Evolutionary conservation across 2,329 filamentous ascomycete genomes (phyloP), one percentile per base, ranked within the genome.

Genomic region (Phyllosticta citriasiana): DNA sequence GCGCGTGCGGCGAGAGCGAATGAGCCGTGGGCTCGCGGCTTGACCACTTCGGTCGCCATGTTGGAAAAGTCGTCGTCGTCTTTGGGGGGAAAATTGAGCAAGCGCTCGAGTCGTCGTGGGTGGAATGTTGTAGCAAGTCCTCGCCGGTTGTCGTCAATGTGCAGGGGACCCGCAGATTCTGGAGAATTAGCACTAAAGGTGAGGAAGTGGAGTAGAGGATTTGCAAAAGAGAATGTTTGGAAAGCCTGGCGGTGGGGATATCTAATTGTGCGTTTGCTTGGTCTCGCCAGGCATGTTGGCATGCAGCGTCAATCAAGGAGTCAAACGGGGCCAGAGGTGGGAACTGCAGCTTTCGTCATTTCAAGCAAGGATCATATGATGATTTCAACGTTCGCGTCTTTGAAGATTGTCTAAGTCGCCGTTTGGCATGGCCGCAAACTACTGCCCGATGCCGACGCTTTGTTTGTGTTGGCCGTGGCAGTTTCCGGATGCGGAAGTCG

Each of bases 1-100:
- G 55, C 24, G 55, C 60, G 60, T 30, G 33, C 47, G 16, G 19
- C 52, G n/a, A 62, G 52, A 16, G 60, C 51, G 25, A 62, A 24
- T n/a, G 55, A 52, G 9, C 33, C 57, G 12, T 56, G 56, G 19
- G 50, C 51, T 24, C 56, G 51, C 22, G 56, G 56, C 51, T 55
- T 62, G 33, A 57, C 55, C 24, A 58, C 52, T 30, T 62, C 60
- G 3, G 60, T 62, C 26, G 60, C 50, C 60, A 58, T 58, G 24
- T n/a, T 14, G 27, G 12, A 30, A 22, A 52, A 9, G 33, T 33
- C 25, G 25, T 1, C 16, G 40, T 27, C 24, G 10, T 16, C 54
- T 26, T 52, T 24, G n/a, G 8, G 22, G 33, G 53, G 25, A 22
- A 22, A 2, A 22, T 22, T 22, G 19, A 12, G 52, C 52, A 53